Base-by-base conservation (phyloP, 1,284 basidiomycete species). In the Cryptococcus hybrid region DNA sequence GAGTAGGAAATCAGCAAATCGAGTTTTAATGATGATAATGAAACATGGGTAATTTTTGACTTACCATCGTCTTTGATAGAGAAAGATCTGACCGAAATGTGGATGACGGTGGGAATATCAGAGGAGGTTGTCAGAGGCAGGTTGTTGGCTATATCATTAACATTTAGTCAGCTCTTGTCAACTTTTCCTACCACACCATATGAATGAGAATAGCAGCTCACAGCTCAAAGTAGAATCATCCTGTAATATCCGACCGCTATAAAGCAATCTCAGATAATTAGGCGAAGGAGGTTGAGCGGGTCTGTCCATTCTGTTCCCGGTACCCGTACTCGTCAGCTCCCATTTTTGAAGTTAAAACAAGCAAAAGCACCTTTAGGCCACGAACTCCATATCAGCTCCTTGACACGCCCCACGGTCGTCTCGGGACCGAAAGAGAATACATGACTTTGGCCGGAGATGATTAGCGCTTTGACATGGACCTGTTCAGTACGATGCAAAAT, bases 341-440 rank as follows among this genome's bases (percentile, higher is more conserved):
- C 30, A 30, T 30, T 30, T 30, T 30, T 30, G 3, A 3, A 1
- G 30, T 30, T 36, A n/a, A 50, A 53, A 51, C 49, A 40, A 51
- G 9, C 15, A 37, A 11, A 79, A 84, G 75, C 69, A 87, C 88
- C 88, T 64, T 80, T 80, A 37, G 88, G 88, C 89, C 90, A 92
- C 51, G 85, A 84, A 78, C 86, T 88, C 88, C 89, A 91, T 47
- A 88, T 84, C 50, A 91, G 80, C 78, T 92, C 89, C 77, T 92
- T 92, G 56, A 89, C 86, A 61, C 89, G 80, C 11, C 88, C 88
- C 13, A 92, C 80, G 0, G 88, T 88, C 39, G 84, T 86, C 66
- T 86, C 85, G 7, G 88, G 88, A 50, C 89, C 88, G 66, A 92
- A 92, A 0, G 83, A 80, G 83, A 90, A 88, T 1, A 85, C 85